Conservation (phyloP, 129 eudicot genomes). For the Flaveria sonorensis region DNA sequence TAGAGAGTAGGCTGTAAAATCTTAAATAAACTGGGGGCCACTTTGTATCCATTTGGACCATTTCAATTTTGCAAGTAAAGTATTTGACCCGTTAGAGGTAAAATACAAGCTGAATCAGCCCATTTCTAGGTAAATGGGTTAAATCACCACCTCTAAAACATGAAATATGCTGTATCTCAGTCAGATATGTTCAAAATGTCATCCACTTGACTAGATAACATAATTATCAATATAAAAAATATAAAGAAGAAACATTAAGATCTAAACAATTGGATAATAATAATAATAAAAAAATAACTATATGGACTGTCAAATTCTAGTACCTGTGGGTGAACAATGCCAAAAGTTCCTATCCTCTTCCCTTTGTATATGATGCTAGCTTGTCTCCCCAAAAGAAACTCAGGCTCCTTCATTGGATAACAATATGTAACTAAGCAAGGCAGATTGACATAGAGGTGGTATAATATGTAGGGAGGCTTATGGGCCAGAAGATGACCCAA, state of each 20-base stretch:
- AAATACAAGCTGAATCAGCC: constrained; percentile 11
- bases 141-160: no score
- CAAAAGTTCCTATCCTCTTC: constrained; percentile 74
- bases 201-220: neutral
- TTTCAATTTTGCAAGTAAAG: neutral
- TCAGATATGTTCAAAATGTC: neutral
- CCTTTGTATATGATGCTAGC: constrained; percentile 88
- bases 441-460: neutral
- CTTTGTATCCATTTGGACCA: neutral
- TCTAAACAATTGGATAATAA: neutral
- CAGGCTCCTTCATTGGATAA: constrained; percentile 63
- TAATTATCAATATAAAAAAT: neutral
- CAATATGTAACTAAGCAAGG: neutral
- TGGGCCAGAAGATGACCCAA: no score
- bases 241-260: neutral
- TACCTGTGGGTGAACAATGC: constrained; percentile 97
- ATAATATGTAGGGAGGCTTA: neutral
- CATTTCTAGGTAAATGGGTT: neutral
- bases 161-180: no score
- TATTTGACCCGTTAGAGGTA: neutral
- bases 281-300: constrained; percentile 7
- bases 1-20: neutral
- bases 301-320: constrained; percentile 1
- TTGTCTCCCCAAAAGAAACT: constrained; percentile 88
- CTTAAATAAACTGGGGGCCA: neutral